A percentile compares a stretch with the other conserved stretches of the same genome.
These are phyloP conservation scores for Hylodesmum podocarpum DNA, from an alignment of 306 rosid species.

Conservation along the genomic window DNA sequence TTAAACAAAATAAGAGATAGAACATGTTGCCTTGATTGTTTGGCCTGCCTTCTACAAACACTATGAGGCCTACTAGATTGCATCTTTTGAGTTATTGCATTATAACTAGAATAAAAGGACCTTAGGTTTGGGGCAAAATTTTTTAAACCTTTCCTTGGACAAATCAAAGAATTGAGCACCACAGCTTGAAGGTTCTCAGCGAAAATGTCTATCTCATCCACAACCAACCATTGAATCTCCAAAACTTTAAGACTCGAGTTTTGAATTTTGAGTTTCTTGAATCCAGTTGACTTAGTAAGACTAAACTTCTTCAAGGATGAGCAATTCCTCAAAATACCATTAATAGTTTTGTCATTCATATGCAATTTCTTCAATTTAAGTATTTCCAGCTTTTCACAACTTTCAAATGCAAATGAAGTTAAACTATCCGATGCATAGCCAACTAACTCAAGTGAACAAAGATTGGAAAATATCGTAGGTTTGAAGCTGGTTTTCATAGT, in stretches of 20 bases:
- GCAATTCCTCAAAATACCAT: slow-evolving; percentile 6
- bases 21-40: too few relatives aligned
- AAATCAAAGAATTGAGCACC: not conserved
- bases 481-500: not conserved
- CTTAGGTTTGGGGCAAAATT: not conserved
- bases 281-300: not conserved
- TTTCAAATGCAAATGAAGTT: not conserved
- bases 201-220: not conserved
- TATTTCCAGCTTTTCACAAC: not conserved
- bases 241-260: not conserved
- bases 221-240: not conserved
- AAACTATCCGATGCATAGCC: not conserved
- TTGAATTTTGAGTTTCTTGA: not conserved
- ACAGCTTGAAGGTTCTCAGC: not conserved
- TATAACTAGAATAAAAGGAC: not conserved
- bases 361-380: not conserved
- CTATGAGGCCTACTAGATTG: accelerated
- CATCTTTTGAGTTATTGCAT: not conserved
- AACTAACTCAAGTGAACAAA: slow-evolving; percentile 12
- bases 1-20: not conserved
- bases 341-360: not conserved
- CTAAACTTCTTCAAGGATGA: not conserved
- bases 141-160: not conserved
- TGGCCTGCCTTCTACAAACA: too few relatives aligned
- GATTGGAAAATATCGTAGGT: slow-evolving; percentile 1